phyloP scores from a whole-genome alignment of 768 basidiomycete genomes.

The Rhizopogon vesiculosus region DNA sequence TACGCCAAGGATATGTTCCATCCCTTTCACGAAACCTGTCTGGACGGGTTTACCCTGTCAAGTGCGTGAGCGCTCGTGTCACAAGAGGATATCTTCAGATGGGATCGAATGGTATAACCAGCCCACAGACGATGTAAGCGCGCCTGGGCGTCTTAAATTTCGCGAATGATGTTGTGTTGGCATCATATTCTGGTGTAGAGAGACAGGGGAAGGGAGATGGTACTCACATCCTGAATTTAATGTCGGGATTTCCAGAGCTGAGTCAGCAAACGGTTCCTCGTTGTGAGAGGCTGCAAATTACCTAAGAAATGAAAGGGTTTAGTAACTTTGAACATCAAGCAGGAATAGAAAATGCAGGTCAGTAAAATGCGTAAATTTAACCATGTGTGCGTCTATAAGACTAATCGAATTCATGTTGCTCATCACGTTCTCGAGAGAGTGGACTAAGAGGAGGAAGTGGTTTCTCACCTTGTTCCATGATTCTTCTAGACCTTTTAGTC shows the following conservation, averaged over 20 bases:
- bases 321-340: neutral
- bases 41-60: conserved; percentile 62
- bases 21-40: conserved; percentile 73
- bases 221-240: conserved; percentile 36
- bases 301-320: neutral
- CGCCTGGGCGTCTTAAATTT: conserved; percentile 53
- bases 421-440: conserved; percentile 34
- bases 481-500: conserved; percentile 74
- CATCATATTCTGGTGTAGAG: conserved; percentile 33
- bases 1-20: conserved; percentile 78
- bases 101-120: conserved; percentile 75
- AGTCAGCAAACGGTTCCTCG: neutral
- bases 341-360: conserved; percentile 5
- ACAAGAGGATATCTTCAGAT: conserved; percentile 42
- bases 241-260: neutral
- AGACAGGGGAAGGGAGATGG: neutral
- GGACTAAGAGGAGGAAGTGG: neutral
- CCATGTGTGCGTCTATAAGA: conserved; percentile 84
- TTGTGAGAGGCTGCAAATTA: neutral
- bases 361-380: conserved; percentile 43
- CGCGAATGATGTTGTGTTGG: conserved; percentile 65
- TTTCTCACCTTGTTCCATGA: conserved; percentile 66
- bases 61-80: conserved; percentile 1
- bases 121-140: conserved; percentile 53
- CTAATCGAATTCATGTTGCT: conserved; percentile 82